A percentile compares a stretch with the other conserved stretches of the same genome.
phyloP scores from a whole-genome alignment of 2,329 filamentous ascomycete genomes.

The Fusarium marasasianum region DNA sequence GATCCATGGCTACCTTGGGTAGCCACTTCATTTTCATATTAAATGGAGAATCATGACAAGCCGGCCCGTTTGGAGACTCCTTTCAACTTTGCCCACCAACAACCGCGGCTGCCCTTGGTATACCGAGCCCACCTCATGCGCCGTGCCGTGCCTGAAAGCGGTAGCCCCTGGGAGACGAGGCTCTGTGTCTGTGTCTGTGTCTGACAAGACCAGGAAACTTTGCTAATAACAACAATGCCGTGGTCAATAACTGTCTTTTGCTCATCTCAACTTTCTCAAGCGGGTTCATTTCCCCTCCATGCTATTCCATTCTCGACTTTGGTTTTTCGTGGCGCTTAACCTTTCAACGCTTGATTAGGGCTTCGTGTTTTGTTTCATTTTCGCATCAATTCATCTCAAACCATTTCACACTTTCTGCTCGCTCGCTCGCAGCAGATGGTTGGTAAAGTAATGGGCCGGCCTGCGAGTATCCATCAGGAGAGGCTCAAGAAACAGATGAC shows the following conservation, averaged over 20 bases:
- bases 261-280: constrained; percentile 6
- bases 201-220: neutral
- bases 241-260: constrained; percentile 14
- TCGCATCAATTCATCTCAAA: neutral
- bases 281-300: constrained; percentile 19
- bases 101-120: constrained; percentile 38
- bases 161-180: constrained; percentile 4
- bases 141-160: constrained; percentile 1
- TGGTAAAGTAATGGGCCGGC: constrained; percentile 8
- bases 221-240: constrained; percentile 23
- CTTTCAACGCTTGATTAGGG: constrained; percentile 3
- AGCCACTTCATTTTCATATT: constrained; percentile 9
- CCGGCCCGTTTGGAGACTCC: constrained; percentile 30
- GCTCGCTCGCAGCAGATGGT: constrained; percentile 6
- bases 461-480: neutral
- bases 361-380: constrained; percentile 22
- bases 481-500: constrained; percentile 18
- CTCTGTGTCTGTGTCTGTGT: neutral
- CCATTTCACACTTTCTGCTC: neutral
- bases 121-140: constrained; percentile 28
- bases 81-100: constrained; percentile 14
- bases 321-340: constrained; percentile 10
- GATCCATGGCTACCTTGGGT: neutral
- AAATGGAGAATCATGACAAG: constrained; percentile 26
- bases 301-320: constrained; percentile 13